Conservation (phyloP, 345 rosid species). For the Erucastrum elatum region DNA sequence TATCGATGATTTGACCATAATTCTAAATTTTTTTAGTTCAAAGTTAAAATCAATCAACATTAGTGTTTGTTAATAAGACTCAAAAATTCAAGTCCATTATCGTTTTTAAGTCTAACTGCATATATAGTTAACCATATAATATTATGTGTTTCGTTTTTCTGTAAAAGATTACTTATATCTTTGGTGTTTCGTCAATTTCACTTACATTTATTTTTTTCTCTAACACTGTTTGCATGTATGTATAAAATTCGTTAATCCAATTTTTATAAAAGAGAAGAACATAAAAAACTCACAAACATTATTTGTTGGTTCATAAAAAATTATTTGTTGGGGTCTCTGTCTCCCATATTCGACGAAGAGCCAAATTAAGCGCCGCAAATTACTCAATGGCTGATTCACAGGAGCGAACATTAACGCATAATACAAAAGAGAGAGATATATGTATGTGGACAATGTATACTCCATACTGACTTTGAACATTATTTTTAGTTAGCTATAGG, state of each 20-base stretch:
- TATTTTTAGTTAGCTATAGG: neutral
- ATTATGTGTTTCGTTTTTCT: neutral
- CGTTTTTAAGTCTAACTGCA: neutral
- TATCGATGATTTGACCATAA: neutral
- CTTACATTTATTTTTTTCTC: neutral
- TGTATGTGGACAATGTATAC: neutral
- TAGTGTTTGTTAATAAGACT: neutral
- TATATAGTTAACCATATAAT: neutral
- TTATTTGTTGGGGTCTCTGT: slow-evolving; percentile 26
- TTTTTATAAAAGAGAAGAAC: neutral
- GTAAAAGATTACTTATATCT: neutral
- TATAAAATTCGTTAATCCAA: neutral
- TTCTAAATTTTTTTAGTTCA: neutral
- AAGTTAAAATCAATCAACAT: neutral
- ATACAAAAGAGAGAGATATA: neutral
- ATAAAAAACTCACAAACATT: slow-evolving; percentile 17
- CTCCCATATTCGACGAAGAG: slow-evolving; percentile 30
- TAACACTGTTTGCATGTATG: neutral
- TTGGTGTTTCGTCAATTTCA: neutral
- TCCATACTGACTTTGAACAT: neutral
- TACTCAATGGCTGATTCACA: slow-evolving; percentile 15
- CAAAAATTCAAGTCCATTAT: neutral
- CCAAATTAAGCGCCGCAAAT: slow-evolving; percentile 35
- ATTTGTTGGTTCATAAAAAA: slow-evolving; percentile 8
- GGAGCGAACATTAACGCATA: neutral